Evolutionary conservation across 2,329 filamentous ascomycete species (phyloP), one percentile per base, ranked within the genome.

Genomic region (Alternaria triticina): DNA sequence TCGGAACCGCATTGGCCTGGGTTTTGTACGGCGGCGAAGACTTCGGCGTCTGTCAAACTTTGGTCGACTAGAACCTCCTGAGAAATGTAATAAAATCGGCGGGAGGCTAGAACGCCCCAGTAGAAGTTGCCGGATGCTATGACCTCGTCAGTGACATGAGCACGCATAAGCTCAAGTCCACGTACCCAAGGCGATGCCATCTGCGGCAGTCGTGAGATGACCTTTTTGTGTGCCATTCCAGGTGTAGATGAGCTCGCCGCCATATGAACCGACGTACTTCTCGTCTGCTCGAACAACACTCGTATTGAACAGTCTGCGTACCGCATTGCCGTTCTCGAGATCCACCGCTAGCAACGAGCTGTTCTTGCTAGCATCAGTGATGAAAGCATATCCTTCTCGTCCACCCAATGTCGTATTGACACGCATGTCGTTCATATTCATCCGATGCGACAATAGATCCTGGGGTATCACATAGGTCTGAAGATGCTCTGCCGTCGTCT

Each of bases 371-470:
- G 77, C 80, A 60, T 83, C 81, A 5, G 81, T 81, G 36, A 83
- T 74, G 57, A 83, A 83, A 0, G 80, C 81, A 52, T 77, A 82
- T 6, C 81, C 81, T 22, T 70, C 71, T 5, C 73, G 49, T 40
- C 67, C 72, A 8, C 80, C 81, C 15, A 82, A 73, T 2, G 80
- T 82, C 52, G 80, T 82, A 66, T 83, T 83, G 70, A 83, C 77
- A 17, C 80, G 76, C 43, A 83, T 67, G 61, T 83, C 82, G 54
- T 83, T 83, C 62, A 78, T 72, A 36, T 83, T 82, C 61, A 77
- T 79, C 27, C 71, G 69, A 47, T 81, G 69, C 20, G 75, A 72
- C 15, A 79, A 67, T 10, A 82, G 61, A 3, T 67, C 57, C n/a
- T 75, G 62, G 5, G 81, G 80, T 40, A 83, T 78, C 5, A 75